Evolutionary conservation across 2,329 filamentous ascomycete genomes (phyloP), one percentile per base, ranked within the genome.

Genomic region (Colletotrichum magnum): DNA sequence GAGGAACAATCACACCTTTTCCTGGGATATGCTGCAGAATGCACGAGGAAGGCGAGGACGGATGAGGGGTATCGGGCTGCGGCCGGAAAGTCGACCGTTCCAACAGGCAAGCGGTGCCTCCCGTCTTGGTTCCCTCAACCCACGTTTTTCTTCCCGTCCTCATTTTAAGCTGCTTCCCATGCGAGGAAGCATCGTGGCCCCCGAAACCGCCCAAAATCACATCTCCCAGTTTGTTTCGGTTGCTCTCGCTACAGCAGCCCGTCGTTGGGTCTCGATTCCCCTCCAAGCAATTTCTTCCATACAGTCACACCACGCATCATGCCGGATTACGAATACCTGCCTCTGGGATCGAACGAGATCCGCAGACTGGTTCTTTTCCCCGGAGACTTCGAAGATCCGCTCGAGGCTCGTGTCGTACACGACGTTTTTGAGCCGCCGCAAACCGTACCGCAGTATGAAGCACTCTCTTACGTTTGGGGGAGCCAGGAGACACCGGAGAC

Each of bases 401-500:
- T 58, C 21, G 21, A 15, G 3, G 39, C n/a, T 0, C 41, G 45
- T 0, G 21, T 47, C 2, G 9, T 43, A 0, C 54, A 45, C 2
- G 54, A 57, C n/a, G 0, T 1, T 15, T 4, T 57, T 1, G 21
- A 24, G 9, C 18, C 7, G 7, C 1, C 18, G 9, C 36, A 18
- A 2, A 18, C n/a, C 18, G 2, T 41, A 1, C 21, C 18, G 7
- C 15, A 10, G 9, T 68, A 68, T 6, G 58, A 68, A 28, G 64
- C 64, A 12, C 36, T 68, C 1, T 68, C 58, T 0, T 68, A 68
- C 7, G 58, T 39, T 2, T 68, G 64, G 58, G 64, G 64, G 1
- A 48, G 52, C 24, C 41, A 58, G 26, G 12, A 24, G 9, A 39
- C 56, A 3, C 58, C 6, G 6, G 59, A 57, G 26, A 3, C 16